Conservation (phyloP, 2,329 filamentous ascomycete genomes). For the Arachnopeziza araneosa region DNA sequence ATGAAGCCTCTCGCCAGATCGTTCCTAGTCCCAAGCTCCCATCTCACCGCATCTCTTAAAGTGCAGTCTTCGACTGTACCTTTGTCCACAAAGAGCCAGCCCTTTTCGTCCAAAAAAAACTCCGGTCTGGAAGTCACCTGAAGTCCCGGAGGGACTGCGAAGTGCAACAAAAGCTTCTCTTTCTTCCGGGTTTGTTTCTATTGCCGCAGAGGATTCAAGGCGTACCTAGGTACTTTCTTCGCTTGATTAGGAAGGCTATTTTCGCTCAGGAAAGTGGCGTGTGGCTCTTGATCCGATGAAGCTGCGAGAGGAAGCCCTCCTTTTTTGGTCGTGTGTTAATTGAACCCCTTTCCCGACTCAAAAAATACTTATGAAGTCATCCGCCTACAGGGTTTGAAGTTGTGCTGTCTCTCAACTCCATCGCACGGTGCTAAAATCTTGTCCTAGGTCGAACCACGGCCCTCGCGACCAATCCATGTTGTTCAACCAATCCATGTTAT, state of each 20-base stretch:
- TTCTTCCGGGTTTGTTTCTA: background rate
- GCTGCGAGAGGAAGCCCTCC: background rate
- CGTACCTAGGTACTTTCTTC: background rate
- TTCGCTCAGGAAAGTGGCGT: background rate
- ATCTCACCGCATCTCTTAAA: background rate
- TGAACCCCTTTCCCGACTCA: background rate
- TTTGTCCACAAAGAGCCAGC: background rate
- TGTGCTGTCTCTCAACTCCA: conserved; percentile 10
- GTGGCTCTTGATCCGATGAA: background rate
- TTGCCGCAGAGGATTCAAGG: background rate
- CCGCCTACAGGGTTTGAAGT: background rate
- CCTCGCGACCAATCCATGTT: conserved; percentile 28
- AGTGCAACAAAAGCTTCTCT: background rate
- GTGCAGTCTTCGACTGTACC: background rate
- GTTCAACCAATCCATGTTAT: conserved; percentile 28
- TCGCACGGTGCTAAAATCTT: conserved; percentile 10
- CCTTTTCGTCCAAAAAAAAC: too few relatives aligned
- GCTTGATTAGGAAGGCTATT: background rate
- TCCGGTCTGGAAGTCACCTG: background rate
- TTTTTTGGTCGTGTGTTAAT: background rate
- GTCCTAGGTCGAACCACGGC: conserved; percentile 27
- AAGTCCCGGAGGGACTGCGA: background rate
- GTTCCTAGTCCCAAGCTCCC: background rate
- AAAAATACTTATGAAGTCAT: background rate
- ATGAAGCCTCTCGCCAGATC: background rate